phyloP scores from a whole-genome alignment of 1,284 basidiomycete genomes.

The Sporisorium sorghi region DNA sequence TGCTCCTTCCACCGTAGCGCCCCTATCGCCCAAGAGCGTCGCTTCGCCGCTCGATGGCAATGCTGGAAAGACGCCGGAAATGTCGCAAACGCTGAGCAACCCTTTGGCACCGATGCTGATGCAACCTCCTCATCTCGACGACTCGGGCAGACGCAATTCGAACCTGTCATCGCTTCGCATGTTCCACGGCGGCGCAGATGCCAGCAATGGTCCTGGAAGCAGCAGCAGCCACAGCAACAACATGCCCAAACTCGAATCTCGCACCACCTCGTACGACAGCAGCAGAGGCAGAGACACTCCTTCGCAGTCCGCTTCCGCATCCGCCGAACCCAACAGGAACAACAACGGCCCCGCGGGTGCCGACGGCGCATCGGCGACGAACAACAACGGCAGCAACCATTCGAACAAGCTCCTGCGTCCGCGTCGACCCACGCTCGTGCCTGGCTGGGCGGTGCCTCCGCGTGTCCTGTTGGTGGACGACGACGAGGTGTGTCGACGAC shows the following conservation, averaged over 20 bases:
- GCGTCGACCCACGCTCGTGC: slow-evolving; percentile 78
- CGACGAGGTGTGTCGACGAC: slow-evolving; percentile 86
- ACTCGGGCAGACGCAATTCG: slow-evolving; percentile 30
- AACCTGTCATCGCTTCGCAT: slow-evolving; percentile 74
- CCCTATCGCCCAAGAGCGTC: slow-evolving; percentile 54
- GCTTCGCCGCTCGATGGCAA: slow-evolving; percentile 39
- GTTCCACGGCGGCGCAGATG: slow-evolving; percentile 72
- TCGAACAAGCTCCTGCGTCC: slow-evolving; percentile 51
- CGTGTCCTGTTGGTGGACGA: slow-evolving; percentile 91
- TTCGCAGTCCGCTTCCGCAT: neutral
- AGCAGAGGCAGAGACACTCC: slow-evolving; percentile 6
- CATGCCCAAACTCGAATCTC: slow-evolving; percentile 50
- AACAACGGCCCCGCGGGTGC: neutral
- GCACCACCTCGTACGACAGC: slow-evolving; percentile 21
- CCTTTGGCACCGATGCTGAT: slow-evolving; percentile 38
- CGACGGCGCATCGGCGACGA: slow-evolving; percentile 1
- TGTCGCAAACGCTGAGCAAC: slow-evolving; percentile 22
- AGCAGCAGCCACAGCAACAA: slow-evolving; percentile 24
- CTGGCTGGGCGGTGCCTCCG: slow-evolving; percentile 72
- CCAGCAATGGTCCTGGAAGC: slow-evolving; percentile 12
- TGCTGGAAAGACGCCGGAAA: slow-evolving; percentile 28
- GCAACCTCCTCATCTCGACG: slow-evolving; percentile 50
- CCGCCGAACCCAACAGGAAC: neutral
- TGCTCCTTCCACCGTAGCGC: slow-evolving; percentile 32
- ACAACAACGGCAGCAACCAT: slow-evolving; percentile 6